These are phyloP conservation scores for Umbelopsis isabellina DNA, from an alignment of 192 early-diverging fungal genomes.

Conservation along the genomic window DNA sequence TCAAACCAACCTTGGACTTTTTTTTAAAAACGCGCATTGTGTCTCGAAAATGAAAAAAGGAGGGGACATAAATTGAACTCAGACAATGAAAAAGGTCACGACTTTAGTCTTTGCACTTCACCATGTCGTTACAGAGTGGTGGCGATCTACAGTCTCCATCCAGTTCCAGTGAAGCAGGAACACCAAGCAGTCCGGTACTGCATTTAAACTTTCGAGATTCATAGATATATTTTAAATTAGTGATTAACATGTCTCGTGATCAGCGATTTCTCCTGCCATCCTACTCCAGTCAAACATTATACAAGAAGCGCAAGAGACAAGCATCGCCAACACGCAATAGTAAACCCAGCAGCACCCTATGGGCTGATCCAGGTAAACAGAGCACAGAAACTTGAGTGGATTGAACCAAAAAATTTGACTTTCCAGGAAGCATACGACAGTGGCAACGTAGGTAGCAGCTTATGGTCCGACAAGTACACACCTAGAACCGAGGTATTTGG, in stretches of 20 bases:
- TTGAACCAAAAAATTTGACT: no score
- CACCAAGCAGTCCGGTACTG: conserved; percentile 13
- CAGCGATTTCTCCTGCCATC: conserved; percentile 7
- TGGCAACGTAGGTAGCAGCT: not conserved
- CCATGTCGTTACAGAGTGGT: conserved; percentile 10
- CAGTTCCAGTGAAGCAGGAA: conserved; percentile 12
- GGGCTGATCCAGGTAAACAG: not conserved
- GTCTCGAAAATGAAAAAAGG: no score
- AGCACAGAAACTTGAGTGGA: no score
- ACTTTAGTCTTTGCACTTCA: no score
- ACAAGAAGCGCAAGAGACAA: conserved; percentile 20
- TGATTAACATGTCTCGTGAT: no score
- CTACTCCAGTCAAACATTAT: conserved; percentile 5
- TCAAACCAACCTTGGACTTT: no score
- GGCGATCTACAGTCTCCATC: conserved; percentile 19
- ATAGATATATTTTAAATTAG: not conserved
- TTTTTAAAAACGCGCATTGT: no score
- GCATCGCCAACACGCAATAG: not conserved
- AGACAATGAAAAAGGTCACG: no score
- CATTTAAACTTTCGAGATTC: not conserved
- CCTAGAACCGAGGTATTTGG: conserved; percentile 7
- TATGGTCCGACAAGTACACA: conserved; percentile 16
- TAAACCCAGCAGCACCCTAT: not conserved
- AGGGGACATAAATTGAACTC: no score
- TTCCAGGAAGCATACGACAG: not conserved